A percentile compares a stretch with the other conserved stretches of the same genome.
These are phyloP conservation scores for Neofusicoccum laricinum DNA, from an alignment of 2,329 filamentous ascomycete genomes.

Conservation along the genomic window DNA sequence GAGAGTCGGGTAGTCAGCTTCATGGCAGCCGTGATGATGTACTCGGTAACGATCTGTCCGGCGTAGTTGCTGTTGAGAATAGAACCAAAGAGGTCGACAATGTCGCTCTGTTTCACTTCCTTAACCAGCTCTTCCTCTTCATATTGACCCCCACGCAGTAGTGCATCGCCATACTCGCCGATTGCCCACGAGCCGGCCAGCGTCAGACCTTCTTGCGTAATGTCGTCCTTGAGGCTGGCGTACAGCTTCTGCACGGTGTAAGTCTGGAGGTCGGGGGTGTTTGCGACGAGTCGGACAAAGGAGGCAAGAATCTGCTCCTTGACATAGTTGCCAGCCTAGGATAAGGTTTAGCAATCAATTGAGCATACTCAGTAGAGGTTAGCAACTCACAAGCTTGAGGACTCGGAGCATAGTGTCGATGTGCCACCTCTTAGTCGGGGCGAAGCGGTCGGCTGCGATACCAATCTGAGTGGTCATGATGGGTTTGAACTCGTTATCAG, in stretches of 20 bases:
- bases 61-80: slow-evolving; percentile 95
- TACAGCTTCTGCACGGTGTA: slow-evolving; percentile 97
- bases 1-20: slow-evolving; percentile 88
- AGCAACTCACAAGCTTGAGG: slow-evolving; percentile 63
- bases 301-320: slow-evolving; percentile 98
- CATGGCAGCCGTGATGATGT: slow-evolving; percentile 91
- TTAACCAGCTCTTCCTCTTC: slow-evolving; percentile 89
- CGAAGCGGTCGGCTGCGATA: slow-evolving; percentile 91
- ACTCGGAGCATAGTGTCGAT: slow-evolving; percentile 97
- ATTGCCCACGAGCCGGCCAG: slow-evolving; percentile 96
- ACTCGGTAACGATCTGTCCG: slow-evolving; percentile 87
- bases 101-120: slow-evolving; percentile 80
- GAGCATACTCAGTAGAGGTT: not conserved
- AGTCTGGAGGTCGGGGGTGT: slow-evolving; percentile 88
- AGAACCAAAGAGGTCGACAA: slow-evolving; percentile 87
- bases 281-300: slow-evolving; percentile 92
- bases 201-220: slow-evolving; percentile 93
- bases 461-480: slow-evolving; percentile 98
- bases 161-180: slow-evolving; percentile 88
- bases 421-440: slow-evolving; percentile 97
- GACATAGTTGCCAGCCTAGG: slow-evolving; percentile 82
- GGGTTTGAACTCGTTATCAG: slow-evolving; percentile 97
- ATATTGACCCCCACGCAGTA: slow-evolving; percentile 86
- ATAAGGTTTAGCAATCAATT: slow-evolving; percentile 18
- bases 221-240: slow-evolving; percentile 85